Base-by-base conservation (phyloP, 2,329 filamentous ascomycete species). In the Hypomyces perniciosus region DNA sequence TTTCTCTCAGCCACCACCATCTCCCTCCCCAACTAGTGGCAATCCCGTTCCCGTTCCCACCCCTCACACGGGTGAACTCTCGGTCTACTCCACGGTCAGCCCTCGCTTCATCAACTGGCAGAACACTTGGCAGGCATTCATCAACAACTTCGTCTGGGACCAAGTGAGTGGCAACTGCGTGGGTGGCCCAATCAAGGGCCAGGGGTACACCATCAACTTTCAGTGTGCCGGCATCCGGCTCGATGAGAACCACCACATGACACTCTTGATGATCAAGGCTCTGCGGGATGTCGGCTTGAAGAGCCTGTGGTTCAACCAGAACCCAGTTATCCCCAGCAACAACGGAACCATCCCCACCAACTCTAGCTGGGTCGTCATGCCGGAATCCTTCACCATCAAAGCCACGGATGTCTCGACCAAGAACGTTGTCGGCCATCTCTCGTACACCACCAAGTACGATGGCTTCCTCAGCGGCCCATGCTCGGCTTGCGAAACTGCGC, bases 91-190 rank as follows among this genome's bases (percentile, higher is more conserved):
- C 8, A 59, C 61, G 2, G 59, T 70, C 38, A 71, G 64, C 48
- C 68, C 68, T 38, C 65, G 68, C 5, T 71, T 70, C 54, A 61
- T 71, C 57, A 71, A 69, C 54, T 71, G 68, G 68, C 64, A 65
- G 44, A 65, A 59, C 42, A 68, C 64, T 8, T 71, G 67, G 68
- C 61, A 68, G 48, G 56, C 64, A 0, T 71, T 71, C 51, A 69
- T 71, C 53, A 65, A 67, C 52, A 68, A 66, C 34, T 71, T 71
- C 48, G 57, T 68, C n/a, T 71, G 68, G 68, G 68, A 71, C 50
- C 66, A 65, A 49, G 57, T 56, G 9, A 65, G 65, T 8, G 68
- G 68, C 10, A 60, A 61, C 5, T 71, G 68, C 34, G 60, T 68
- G 27, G 58, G 61, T 3, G 56, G 58, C 5, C 63, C 66, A 3